Conservation (phyloP, 139 green algal genomes). For the Chlorella sp. region DNA sequence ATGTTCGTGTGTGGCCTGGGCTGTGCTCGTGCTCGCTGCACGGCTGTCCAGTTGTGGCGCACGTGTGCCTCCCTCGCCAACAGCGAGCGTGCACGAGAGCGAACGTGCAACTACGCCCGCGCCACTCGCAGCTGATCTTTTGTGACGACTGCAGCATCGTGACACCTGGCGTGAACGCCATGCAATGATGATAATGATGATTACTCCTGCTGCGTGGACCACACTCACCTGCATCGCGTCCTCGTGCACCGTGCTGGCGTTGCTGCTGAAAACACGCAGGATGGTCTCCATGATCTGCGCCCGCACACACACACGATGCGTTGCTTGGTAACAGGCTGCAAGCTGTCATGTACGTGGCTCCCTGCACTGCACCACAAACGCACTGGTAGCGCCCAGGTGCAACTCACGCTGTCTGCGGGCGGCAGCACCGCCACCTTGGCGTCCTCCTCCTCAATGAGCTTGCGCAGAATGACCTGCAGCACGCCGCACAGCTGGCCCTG, state of each 20-base stretch:
- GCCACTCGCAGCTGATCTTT: no score
- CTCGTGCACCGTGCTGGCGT: slow-evolving; percentile 76
- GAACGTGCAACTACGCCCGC: no score
- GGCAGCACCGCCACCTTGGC: slow-evolving; percentile 61
- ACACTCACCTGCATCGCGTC: slow-evolving; percentile 77
- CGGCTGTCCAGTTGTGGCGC: no score
- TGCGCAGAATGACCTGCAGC: slow-evolving; percentile 81
- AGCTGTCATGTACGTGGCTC: not conserved
- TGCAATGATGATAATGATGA: no score
- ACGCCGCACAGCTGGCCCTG: slow-evolving; percentile 92
- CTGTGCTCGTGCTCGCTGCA: no score
- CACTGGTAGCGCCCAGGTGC: not conserved
- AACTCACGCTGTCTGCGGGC: slow-evolving; percentile 58
- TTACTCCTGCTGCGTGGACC: no score
- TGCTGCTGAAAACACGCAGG: slow-evolving; percentile 30
- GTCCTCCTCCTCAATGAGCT: slow-evolving; percentile 64
- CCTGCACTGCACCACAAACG: no score
- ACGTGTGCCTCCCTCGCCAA: no score
- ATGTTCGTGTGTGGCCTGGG: no score
- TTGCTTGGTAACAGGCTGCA: not conserved
- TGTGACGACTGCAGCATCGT: no score
- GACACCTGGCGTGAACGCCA: no score
- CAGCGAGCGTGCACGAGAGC: no score
- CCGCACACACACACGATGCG: not conserved
- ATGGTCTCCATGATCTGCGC: slow-evolving; percentile 69